phyloP scores from a whole-genome alignment of 306 rosid genomes.

The Coriaria nepalensis region DNA sequence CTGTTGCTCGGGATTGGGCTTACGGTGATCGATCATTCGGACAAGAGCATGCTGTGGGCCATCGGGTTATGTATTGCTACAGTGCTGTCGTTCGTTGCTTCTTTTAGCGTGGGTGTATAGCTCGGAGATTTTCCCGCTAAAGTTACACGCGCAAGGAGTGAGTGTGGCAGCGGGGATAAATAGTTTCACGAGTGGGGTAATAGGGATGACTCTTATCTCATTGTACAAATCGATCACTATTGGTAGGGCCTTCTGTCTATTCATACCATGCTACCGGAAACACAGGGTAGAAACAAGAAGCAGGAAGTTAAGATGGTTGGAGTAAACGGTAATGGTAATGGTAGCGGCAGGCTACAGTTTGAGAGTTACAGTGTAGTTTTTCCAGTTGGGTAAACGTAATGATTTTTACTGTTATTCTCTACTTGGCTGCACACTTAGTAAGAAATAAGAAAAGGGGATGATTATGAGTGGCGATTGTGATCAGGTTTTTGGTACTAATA shows the following conservation, averaged over 20 bases:
- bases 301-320: neutral
- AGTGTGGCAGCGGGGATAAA: constrained; percentile 50
- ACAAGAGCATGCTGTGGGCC: constrained; percentile 29
- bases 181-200: constrained; percentile 36
- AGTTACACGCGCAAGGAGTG: constrained; percentile 63
- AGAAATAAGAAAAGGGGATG: no score
- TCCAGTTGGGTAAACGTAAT: neutral
- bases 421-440: neutral
- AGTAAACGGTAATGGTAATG: neutral
- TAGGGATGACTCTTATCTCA: constrained; percentile 70
- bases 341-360: constrained; percentile 12
- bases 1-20: constrained; percentile 24
- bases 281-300: constrained; percentile 29
- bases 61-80: constrained; percentile 29
- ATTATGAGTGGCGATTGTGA: no score
- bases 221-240: constrained; percentile 26
- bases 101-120: constrained; percentile 64
- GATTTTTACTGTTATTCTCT: no score
- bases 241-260: constrained; percentile 71
- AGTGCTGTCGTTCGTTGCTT: constrained; percentile 36
- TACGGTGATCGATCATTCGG: constrained; percentile 22
- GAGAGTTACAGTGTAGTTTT: constrained; percentile 3
- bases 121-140: constrained; percentile 59
- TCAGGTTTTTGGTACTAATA: no score
- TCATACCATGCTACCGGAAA: constrained; percentile 51